Evolutionary conservation across 2,329 filamentous ascomycete genomes (phyloP), one percentile per base, ranked within the genome.

Genomic region (Colletotrichum falcatum): DNA sequence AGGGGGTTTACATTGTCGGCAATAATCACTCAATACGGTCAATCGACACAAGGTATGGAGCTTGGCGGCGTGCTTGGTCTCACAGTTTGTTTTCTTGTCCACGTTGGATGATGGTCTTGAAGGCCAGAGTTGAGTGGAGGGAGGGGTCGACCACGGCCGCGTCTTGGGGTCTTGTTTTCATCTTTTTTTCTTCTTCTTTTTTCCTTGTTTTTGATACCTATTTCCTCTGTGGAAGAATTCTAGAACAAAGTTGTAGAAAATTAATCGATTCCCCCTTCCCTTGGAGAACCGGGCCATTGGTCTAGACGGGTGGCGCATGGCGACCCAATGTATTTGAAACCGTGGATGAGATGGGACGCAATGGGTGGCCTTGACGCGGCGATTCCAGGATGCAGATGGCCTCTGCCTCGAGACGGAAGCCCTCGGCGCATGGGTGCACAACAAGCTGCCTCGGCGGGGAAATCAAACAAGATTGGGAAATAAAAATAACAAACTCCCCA

Each of bases 121-220:
- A 28, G 28, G 42, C 26, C 55, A 28, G n/a, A 44, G 56, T 48
- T 16, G 53, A 23, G 28, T 26, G n/a, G 23, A 30, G 48, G 33
- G 28, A 60, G 53, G 54, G n/a, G 16, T 58, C 18, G 49, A 58
- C 39, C 28, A 33, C 55, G 30, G 48, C 26, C 63, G 20, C 9
- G 42, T 51, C 51, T 14, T 20, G 11, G 26, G 23, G 23, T 18
- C 48, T 14, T 35, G 62, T 39, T 48, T 51, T 58, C 8, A 39
- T 14, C 51, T 33, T 30, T 46, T 4, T 6, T 18, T 39, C 20
- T 28, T 62, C 26, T 49, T 9, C 51, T 46, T 20, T 37, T n/a
- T 4, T 4, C 7, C 8, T n/a, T 65, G 56, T 70, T 65, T 62
- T 62, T 67, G 67, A 70, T 70, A 70, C 67, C 67, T 67, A 46